Evolutionary conservation across 73 alveolate species (phyloP).

Genomic region (Breviolum minutum): DNA sequence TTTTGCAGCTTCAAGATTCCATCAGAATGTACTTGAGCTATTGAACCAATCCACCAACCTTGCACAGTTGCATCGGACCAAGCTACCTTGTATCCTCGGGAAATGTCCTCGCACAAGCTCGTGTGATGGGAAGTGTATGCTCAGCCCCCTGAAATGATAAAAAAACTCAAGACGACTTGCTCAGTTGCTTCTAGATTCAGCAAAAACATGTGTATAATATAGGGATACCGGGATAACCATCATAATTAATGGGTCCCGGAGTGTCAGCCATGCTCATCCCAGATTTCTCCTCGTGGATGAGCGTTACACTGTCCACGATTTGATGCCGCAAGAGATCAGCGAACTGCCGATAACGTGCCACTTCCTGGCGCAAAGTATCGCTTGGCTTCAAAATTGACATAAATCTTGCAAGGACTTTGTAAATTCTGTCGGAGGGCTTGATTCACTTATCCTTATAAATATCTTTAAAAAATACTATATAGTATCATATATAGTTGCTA

Average conservation of each 20-base stretch:
- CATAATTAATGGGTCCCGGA: neutral
- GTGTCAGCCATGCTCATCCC: neutral
- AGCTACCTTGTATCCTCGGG: conserved; percentile 62
- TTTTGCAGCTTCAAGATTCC: too few species aligned
- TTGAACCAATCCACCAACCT: neutral
- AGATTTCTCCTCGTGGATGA: conserved; percentile 41
- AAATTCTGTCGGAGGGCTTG: too few species aligned
- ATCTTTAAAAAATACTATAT: too few species aligned
- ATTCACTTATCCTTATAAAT: too few species aligned
- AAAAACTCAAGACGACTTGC: too few species aligned
- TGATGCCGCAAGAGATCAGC: conserved; percentile 62
- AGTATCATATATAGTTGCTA: too few species aligned
- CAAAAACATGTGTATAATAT: too few species aligned
- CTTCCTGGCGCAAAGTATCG: conserved; percentile 15
- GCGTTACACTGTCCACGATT: conserved; percentile 86
- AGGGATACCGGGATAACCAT: neutral
- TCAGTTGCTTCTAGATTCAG: too few species aligned
- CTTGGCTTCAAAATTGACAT: neutral
- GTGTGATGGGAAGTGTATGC: too few species aligned
- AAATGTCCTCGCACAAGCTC: neutral
- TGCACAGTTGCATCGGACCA: neutral
- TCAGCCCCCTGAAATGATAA: too few species aligned
- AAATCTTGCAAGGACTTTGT: too few species aligned
- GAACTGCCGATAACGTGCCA: conserved; percentile 76
- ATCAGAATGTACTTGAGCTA: too few species aligned